These are phyloP conservation scores for Exophiala calicioides DNA, from an alignment of 2,329 filamentous ascomycete genomes.

Conservation along the genomic window DNA sequence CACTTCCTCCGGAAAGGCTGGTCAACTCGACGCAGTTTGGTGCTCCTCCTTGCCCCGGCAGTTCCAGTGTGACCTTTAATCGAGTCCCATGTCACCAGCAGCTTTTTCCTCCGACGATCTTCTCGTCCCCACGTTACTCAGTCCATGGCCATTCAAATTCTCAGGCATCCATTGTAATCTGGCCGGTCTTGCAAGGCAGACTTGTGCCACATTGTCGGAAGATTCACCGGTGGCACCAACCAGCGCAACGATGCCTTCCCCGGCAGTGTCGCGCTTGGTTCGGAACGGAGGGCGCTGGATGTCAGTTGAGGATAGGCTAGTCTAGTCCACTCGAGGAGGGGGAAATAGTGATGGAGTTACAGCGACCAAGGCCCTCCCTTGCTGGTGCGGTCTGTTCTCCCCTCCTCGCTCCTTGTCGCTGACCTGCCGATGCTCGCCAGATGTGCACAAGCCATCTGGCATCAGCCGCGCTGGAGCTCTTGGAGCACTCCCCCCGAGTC, in stretches of 20 bases:
- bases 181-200: slow-evolving; percentile 18
- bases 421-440: slow-evolving; percentile 22
- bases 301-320: slow-evolving; percentile 7
- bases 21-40: background rate
- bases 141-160: slow-evolving; percentile 21
- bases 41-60: slow-evolving; percentile 1
- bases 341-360: slow-evolving; percentile 18
- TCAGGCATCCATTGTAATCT: slow-evolving; percentile 19
- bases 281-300: slow-evolving; percentile 16
- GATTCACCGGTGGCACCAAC: slow-evolving; percentile 26
- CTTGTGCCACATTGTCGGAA: slow-evolving; percentile 28
- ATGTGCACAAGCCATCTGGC: slow-evolving; percentile 17
- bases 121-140: slow-evolving; percentile 24
- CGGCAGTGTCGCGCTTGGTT: slow-evolving; percentile 23
- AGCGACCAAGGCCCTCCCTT: slow-evolving; percentile 13
- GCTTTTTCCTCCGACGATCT: slow-evolving; percentile 5
- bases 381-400: slow-evolving; percentile 4
- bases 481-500: background rate
- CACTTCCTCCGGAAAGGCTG: too few species aligned
- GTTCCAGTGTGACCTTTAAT: slow-evolving; percentile 11
- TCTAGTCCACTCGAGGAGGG: slow-evolving; percentile 12
- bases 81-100: slow-evolving; percentile 10
- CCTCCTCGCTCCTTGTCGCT: slow-evolving; percentile 18
- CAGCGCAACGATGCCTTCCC: slow-evolving; percentile 19
- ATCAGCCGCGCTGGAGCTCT: slow-evolving; percentile 14